A percentile compares a stretch with the other conserved stretches of the same genome.
Conservation (phyloP, 164 flowering plant species). For the Aristolochia contorta region DNA sequence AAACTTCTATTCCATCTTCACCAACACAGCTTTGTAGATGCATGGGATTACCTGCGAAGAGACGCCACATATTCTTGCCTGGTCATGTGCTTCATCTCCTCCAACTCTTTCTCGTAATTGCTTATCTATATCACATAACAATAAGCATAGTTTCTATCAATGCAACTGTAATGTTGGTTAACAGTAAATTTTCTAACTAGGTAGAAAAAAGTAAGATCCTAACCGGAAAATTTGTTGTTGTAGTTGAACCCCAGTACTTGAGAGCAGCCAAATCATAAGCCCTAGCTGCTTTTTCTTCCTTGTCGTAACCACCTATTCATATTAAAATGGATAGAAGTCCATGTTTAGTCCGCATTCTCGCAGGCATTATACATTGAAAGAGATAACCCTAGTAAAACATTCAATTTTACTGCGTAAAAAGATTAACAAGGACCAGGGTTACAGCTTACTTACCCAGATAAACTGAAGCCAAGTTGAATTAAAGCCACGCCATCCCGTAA, state of each 20-base stretch:
- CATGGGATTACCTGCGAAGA: slow-evolving; percentile 50
- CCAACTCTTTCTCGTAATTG: slow-evolving; percentile 76
- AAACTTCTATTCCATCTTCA: too few relatives aligned
- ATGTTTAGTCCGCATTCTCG: neutral
- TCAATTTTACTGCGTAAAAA: neutral
- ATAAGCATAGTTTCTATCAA: neutral
- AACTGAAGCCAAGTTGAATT: slow-evolving; percentile 37
- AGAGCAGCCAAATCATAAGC: slow-evolving; percentile 94
- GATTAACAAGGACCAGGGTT: neutral
- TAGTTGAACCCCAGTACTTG: slow-evolving; percentile 91
- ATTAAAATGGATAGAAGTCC: neutral
- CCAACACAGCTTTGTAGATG: too few relatives aligned
- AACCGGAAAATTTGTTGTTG: slow-evolving; percentile 85
- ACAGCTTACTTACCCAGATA: slow-evolving; percentile 78
- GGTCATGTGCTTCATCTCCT: slow-evolving; percentile 95
- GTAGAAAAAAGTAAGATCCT: slow-evolving; percentile 4
- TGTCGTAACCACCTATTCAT: slow-evolving; percentile 81
- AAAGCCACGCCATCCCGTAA: slow-evolving; percentile 15
- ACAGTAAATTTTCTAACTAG: neutral
- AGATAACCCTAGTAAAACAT: neutral
- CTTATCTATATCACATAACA: slow-evolving; percentile 31
- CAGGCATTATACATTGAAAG: neutral
- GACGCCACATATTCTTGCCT: slow-evolving; percentile 93
- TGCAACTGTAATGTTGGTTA: neutral
- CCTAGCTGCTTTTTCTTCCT: slow-evolving; percentile 94